Conservation (phyloP, 148 eudicot species). For the Cornus kousa region DNA sequence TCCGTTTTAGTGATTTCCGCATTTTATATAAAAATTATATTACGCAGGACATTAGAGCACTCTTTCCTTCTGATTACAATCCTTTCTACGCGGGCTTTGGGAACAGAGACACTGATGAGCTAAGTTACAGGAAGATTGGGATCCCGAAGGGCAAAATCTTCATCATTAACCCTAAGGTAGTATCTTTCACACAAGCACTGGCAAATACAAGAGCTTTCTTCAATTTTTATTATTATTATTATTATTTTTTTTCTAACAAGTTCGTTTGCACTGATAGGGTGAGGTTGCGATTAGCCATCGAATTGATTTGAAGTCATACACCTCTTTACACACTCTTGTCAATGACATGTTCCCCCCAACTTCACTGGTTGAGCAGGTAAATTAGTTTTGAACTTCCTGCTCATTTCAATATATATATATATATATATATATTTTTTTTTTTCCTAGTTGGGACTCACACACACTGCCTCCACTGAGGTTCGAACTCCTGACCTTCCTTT, state of each 20-base stretch:
- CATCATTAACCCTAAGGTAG: conserved; percentile 95
- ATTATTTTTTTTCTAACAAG: neutral
- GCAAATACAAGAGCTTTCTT: neutral
- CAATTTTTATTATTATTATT: neutral
- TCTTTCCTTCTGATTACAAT: conserved; percentile 90
- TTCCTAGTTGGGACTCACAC: no score
- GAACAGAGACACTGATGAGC: conserved; percentile 97
- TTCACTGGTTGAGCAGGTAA: conserved; percentile 82
- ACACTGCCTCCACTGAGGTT: no score
- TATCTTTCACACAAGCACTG: neutral
- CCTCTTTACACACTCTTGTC: conserved; percentile 88
- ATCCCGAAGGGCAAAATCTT: conserved; percentile 98
- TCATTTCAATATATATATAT: neutral
- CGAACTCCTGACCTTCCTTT: no score
- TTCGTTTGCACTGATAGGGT: conserved; percentile 48
- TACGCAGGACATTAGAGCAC: conserved; percentile 88
- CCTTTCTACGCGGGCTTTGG: conserved; percentile 99
- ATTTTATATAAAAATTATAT: conserved; percentile 7
- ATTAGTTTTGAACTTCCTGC: neutral
- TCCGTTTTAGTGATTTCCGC: neutral
- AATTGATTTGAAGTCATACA: conserved; percentile 80
- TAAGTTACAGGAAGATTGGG: conserved; percentile 88
- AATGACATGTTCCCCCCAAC: conserved; percentile 99
- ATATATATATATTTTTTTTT: no score
- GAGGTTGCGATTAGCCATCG: conserved; percentile 90